phyloP scores from a whole-genome alignment of 148 eudicot species.

The Camellia granthamiana region DNA sequence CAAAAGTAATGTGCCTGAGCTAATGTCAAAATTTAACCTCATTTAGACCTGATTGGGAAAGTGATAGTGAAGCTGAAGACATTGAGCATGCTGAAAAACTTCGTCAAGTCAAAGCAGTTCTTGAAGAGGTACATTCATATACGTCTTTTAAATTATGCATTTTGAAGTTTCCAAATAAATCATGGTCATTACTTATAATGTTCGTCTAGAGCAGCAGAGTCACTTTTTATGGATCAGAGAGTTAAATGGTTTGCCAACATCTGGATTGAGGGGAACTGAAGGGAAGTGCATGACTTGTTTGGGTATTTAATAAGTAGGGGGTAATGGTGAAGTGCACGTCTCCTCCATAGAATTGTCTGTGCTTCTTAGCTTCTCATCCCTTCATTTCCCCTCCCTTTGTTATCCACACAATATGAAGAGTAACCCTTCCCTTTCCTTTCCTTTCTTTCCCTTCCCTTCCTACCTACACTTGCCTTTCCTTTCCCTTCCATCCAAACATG shows the following conservation, averaged over 20 bases:
- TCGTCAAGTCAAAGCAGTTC: constrained; percentile 98
- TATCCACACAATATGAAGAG: too few species aligned
- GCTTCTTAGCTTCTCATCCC: too few species aligned
- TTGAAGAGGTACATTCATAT: constrained; percentile 75
- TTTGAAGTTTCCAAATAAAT: constrained; percentile 9
- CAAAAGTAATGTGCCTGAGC: not conserved
- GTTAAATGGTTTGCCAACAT: not conserved
- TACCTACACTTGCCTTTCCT: too few species aligned
- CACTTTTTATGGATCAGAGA: not conserved
- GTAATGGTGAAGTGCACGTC: too few species aligned
- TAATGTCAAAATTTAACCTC: constrained; percentile 6
- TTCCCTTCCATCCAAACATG: not conserved
- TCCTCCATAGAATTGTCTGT: too few species aligned
- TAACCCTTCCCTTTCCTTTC: too few species aligned
- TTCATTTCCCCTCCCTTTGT: too few species aligned
- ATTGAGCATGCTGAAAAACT: constrained; percentile 98
- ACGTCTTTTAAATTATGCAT: constrained; percentile 7
- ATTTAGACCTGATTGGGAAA: constrained; percentile 72
- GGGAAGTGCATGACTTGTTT: too few species aligned
- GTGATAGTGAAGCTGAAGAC: constrained; percentile 99
- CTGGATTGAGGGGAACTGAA: too few species aligned
- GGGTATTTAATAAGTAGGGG: too few species aligned
- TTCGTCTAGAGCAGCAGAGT: not conserved
- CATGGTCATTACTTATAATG: not conserved
- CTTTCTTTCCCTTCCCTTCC: too few species aligned